A percentile compares a stretch with the other conserved stretches of the same genome.
Conservation (phyloP, 305 asterid species). For the Euphrasia arctica region DNA sequence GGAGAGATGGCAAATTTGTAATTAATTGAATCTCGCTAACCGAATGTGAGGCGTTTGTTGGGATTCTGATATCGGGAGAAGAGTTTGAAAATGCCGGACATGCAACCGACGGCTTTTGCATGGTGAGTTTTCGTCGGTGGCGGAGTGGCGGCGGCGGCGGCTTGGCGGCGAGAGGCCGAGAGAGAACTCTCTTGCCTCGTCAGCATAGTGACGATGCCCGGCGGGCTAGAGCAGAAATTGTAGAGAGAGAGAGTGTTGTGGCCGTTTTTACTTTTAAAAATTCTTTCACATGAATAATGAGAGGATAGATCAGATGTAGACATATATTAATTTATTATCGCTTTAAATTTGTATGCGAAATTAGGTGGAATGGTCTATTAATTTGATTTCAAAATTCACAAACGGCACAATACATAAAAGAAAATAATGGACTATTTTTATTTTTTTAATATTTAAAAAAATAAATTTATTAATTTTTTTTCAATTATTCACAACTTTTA, state of each 20-base stretch:
- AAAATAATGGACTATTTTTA: no score
- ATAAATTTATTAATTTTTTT: no score
- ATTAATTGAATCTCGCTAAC: conserved; percentile 29
- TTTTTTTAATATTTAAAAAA: no score
- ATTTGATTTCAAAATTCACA: no score
- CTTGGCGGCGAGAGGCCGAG: conserved; percentile 72
- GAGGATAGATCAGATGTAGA: conserved; percentile 11
- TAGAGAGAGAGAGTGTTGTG: conserved; percentile 20
- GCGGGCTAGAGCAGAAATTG: not conserved
- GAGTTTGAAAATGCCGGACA: conserved; percentile 68
- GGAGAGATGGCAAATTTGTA: not conserved
- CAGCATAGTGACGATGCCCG: conserved; percentile 38
- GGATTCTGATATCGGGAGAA: conserved; percentile 65
- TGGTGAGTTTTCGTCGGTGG: conserved; percentile 49
- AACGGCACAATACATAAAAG: no score
- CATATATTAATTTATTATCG: not conserved
- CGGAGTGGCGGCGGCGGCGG: conserved; percentile 47
- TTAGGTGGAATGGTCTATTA: not conserved
- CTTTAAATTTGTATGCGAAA: not conserved
- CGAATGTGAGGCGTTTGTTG: conserved; percentile 68
- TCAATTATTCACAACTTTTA: no score
- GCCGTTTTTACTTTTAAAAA: conserved; percentile 20
- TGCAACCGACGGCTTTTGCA: conserved; percentile 68
- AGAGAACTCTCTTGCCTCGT: conserved; percentile 69
- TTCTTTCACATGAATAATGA: conserved; percentile 36